A percentile compares a stretch with the other conserved stretches of the same genome.
Conservation (phyloP, 2,329 filamentous ascomycete genomes). For the Microascus cirrosus region DNA sequence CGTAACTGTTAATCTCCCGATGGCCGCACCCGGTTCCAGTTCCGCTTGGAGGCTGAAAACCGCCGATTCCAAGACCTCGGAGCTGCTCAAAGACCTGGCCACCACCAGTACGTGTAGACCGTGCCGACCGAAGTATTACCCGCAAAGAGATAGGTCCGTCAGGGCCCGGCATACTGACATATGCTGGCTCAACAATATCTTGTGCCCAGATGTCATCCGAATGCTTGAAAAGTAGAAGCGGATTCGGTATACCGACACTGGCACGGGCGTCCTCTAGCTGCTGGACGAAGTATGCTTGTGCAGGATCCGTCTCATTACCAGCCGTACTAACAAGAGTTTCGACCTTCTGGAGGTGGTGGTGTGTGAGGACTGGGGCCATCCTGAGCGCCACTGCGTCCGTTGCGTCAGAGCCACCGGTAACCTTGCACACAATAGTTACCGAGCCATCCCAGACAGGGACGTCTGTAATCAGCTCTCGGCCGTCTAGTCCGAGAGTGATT, state of each 20-base stretch:
- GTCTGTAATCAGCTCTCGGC: constrained; percentile 12
- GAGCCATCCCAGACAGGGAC: constrained; percentile 16
- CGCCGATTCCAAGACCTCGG: constrained; percentile 17
- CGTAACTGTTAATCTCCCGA: constrained; percentile 11
- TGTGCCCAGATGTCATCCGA: constrained; percentile 23
- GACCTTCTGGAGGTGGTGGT: constrained; percentile 21
- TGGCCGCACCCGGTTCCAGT: constrained; percentile 7
- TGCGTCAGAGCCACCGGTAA: constrained; percentile 11
- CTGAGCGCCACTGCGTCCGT: constrained; percentile 19
- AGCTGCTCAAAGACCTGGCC: constrained; percentile 20
- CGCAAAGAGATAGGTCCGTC: constrained; percentile 18
- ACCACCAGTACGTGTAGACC: constrained; percentile 15
- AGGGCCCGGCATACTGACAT: constrained; percentile 24
- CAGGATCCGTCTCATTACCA: constrained; percentile 1
- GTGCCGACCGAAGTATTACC: constrained; percentile 19
- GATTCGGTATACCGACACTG: constrained; percentile 9
- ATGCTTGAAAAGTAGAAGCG: constrained; percentile 12
- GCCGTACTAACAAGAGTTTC: constrained; percentile 14
- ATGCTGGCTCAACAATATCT: constrained; percentile 25
- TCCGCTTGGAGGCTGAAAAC: constrained; percentile 14
- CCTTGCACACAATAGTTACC: constrained; percentile 15
- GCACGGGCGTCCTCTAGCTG: constrained; percentile 8
- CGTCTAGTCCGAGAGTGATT: constrained; percentile 23
- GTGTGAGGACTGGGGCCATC: constrained; percentile 24
- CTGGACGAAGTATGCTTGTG: constrained; percentile 10